Evolutionary conservation across 495 filamentous ascomycete genomes (phyloP), one percentile per base, ranked within the genome.

Genomic region (Podospora australis): DNA sequence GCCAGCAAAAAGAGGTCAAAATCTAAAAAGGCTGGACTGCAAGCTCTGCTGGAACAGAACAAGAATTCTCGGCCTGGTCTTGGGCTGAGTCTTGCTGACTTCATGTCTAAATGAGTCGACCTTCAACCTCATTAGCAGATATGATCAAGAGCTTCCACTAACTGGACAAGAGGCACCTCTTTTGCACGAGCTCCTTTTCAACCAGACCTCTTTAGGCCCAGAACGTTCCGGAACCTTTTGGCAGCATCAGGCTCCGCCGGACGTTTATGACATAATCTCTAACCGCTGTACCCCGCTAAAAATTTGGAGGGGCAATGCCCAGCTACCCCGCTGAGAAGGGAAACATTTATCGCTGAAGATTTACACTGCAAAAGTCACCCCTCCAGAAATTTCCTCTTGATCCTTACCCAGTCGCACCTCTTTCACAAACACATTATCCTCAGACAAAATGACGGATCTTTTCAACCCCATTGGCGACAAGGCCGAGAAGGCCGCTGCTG

Each of bases 401-500:
- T 28, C 23, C 21, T 44, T 28, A 51, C 23, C 30, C 35, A 40
- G 26, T 38, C 28, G 19, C 22, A 17, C 10, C 39, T 24, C 13
- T 13, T 35, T 42, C 32, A 39, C 13, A 3, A 20, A 26, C 23
- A 34, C 45, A 14, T 47, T 35, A 57, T 6, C 46, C 42, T 11
- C 34, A 53, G 17, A 23, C 53, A 64, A 55, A 25, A 65, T 65
- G 62, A 30, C 60, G 38, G 70, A 76, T 9, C 70, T 74, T 50
- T 79, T 78, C 60, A 70, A 76, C 40, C 62, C 74, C 30, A 72
- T 79, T 54, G 77, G 77, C 49, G 64, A 75, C 48, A 74, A 77
- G 65, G 77, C 68, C 36, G 70, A 70, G 41, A 61, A 77, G 42
- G 63, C 75, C 11, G 66, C 63, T 24, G 56, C 69, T 20, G 44